phyloP scores from a whole-genome alignment of 176 grass and related monocot genomes.

The Phragmites australis region DNA sequence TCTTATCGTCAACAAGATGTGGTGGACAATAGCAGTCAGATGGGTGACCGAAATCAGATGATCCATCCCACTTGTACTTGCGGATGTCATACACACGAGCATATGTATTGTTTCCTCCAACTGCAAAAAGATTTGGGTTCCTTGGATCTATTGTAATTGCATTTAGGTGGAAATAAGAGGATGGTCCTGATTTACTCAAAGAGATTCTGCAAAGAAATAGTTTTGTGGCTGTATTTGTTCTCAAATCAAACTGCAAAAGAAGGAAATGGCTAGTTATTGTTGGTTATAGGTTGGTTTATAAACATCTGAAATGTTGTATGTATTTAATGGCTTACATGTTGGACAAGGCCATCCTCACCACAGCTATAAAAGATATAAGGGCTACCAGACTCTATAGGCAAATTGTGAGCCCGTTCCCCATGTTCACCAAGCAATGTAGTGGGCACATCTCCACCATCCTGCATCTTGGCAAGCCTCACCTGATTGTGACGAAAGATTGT shows the following conservation, averaged over 20 bases:
- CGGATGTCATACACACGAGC: constrained; percentile 87
- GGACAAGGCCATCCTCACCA: constrained; percentile 88
- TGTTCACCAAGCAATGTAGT: constrained; percentile 72
- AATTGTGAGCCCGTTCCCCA: constrained; percentile 71
- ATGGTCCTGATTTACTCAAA: constrained; percentile 37
- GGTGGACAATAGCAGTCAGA: constrained; percentile 65
- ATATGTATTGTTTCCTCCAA: constrained; percentile 74
- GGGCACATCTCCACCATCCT: constrained; percentile 55
- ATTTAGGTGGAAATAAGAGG: constrained; percentile 55
- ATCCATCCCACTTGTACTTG: constrained; percentile 72
- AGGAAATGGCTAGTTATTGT: constrained; percentile 26
- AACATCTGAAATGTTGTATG: constrained; percentile 15
- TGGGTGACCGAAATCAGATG: constrained; percentile 52
- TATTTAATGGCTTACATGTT: constrained; percentile 57
- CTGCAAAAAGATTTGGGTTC: constrained; percentile 76
- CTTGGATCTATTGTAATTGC: constrained; percentile 73
- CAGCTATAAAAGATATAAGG: constrained; percentile 90
- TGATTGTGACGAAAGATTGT: constrained; percentile 26
- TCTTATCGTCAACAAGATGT: constrained; percentile 57
- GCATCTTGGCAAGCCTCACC: constrained; percentile 70
- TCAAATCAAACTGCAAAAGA: constrained; percentile 81
- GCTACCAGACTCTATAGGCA: constrained; percentile 78
- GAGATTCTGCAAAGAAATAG: constrained; percentile 59
- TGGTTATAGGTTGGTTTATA: constrained; percentile 17
- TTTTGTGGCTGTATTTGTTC: constrained; percentile 60